phyloP scores from a whole-genome alignment of 2,329 filamentous ascomycete genomes.

The Talaromyces atroroseus region DNA sequence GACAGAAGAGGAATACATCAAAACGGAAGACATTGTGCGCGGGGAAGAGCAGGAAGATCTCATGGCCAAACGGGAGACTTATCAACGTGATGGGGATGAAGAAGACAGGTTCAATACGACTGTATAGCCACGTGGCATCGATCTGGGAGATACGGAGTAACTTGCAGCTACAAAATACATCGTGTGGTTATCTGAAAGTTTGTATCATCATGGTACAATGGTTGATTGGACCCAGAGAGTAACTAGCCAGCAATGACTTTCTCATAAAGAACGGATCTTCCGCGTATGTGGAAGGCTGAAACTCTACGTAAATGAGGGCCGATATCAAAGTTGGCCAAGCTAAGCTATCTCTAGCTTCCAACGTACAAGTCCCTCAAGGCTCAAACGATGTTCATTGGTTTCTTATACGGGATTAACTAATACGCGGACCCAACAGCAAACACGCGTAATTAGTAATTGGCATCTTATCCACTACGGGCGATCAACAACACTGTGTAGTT shows the following conservation, averaged over 20 bases:
- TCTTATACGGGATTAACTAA: too few relatives aligned
- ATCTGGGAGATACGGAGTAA: neutral
- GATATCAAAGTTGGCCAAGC: too few relatives aligned
- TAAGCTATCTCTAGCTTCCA: too few relatives aligned
- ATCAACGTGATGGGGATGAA: slow-evolving; percentile 41
- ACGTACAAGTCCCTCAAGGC: too few relatives aligned
- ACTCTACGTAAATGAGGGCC: too few relatives aligned
- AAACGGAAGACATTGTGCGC: slow-evolving; percentile 34
- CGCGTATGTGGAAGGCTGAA: too few relatives aligned
- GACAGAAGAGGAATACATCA: slow-evolving; percentile 33
- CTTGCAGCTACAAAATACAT: neutral
- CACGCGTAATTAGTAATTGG: too few relatives aligned
- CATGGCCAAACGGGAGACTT: slow-evolving; percentile 39
- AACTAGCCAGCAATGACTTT: neutral
- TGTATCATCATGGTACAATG: neutral
- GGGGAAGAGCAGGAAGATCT: slow-evolving; percentile 38
- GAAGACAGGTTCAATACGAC: slow-evolving; percentile 45
- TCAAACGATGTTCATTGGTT: too few relatives aligned
- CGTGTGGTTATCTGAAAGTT: neutral
- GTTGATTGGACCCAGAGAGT: neutral
- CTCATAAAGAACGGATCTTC: too few relatives aligned
- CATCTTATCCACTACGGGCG: neutral
- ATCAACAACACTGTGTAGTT: neutral
- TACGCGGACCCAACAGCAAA: neutral
- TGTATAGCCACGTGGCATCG: slow-evolving; percentile 27